Conservation (phyloP, 2,329 filamentous ascomycete genomes). For the Dactylellina drechsleri region DNA sequence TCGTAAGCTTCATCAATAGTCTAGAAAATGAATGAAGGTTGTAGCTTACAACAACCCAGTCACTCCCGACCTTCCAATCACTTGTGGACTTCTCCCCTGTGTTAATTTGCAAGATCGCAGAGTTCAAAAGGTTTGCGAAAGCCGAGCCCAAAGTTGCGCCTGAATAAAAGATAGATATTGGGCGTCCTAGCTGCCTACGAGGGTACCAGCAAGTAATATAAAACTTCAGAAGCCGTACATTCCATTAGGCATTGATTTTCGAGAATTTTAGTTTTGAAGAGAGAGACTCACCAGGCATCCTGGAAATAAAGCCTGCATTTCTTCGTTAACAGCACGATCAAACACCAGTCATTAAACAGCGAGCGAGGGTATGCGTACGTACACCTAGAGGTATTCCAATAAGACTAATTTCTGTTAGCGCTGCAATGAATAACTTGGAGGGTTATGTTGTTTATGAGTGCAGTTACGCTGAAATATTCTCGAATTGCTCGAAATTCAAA, state of each 20-base stretch:
- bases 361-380: neutral
- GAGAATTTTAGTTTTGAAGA: neutral
- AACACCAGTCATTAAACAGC: neutral
- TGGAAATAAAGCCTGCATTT: constrained; percentile 21
- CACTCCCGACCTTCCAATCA: constrained; percentile 8
- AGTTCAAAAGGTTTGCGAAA: constrained; percentile 26
- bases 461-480: too few species aligned
- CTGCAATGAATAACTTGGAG: neutral
- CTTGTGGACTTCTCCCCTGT: neutral
- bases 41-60: neutral
- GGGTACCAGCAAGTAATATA: constrained; percentile 42
- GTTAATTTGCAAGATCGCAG: constrained; percentile 11
- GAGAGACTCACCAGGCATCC: constrained; percentile 19
- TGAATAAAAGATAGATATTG: constrained; percentile 35
- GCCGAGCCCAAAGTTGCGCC: constrained; percentile 18
- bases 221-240: neutral
- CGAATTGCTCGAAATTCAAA: neutral
- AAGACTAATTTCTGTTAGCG: neutral
- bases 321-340: neutral
- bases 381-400: constrained; percentile 24
- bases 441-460: neutral
- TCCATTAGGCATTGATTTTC: neutral
- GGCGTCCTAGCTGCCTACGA: constrained; percentile 23
- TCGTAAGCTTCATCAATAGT: neutral
- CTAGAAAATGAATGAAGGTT: neutral